Base-by-base conservation (phyloP, 2,329 filamentous ascomycete genomes). In the Colletotrichum somersetense region DNA sequence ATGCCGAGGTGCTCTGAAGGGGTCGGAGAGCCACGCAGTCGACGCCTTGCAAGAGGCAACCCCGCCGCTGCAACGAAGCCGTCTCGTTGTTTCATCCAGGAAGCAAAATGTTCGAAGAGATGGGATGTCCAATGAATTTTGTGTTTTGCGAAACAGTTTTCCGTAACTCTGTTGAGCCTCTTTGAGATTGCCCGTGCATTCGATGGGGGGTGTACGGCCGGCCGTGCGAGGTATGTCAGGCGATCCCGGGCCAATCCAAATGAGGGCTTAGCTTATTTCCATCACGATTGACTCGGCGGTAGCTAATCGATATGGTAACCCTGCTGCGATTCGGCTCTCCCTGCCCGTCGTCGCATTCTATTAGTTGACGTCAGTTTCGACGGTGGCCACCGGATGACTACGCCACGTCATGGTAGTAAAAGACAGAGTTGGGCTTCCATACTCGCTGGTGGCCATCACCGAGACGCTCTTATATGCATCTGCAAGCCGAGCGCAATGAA, bases 71-170 rank as follows among this genome's bases (percentile, higher is more conserved):
- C 46, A 33, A 61, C 55, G 46, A 69, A 40, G 59, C 69, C 59
- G 53, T 55, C 58, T 59, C 46, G 59, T 26, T 61, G 69, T 72
- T 72, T 72, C 69, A 72, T 8, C 46, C 40, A 33, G 23, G 46
- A 30, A 14, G 33, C 14, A 40, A 52, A 59, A 23, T 68, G 58
- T 52, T 23, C 23, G 12, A 69, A 40, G 61, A 72, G 66, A 72
- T 72, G 53, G 69, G 69, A 72, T 55, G 69, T 20, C 59, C 44
- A 61, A 69, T 69, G 46, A 7, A 23, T 20, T 69, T 63, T 50
- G 69, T 69, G 44, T 44, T 69, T 58, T 65, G 38, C 66, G 69
- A 72, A 72, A 72, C 69, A 16, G 35, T 35, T 46, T 65, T 44
- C 66, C 69, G 69, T 65, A 72, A 69, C 69, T 57, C 55, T 62